Conservation (phyloP, 2,329 filamentous ascomycete species). For the Colletotrichum brevisporum region DNA sequence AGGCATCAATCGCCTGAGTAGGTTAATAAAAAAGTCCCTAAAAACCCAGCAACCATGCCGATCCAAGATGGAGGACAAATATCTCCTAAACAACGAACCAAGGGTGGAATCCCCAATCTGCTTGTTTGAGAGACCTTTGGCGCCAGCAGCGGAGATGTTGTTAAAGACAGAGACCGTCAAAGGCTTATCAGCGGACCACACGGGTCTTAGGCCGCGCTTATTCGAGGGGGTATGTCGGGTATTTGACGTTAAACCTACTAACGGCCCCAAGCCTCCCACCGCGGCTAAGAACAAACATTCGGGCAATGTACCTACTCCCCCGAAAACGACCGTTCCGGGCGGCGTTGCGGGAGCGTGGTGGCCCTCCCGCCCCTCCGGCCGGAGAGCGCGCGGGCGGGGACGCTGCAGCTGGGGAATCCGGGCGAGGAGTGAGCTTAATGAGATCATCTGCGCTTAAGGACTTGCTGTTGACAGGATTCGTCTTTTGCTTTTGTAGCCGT, state of each 20-base stretch:
- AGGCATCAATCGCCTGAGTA: too few relatives aligned
- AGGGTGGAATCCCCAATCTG: constrained; percentile 49
- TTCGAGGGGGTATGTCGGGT: neutral
- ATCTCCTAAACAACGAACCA: constrained; percentile 50
- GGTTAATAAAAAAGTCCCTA: too few relatives aligned
- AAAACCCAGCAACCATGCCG: too few relatives aligned
- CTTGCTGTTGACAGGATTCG: constrained; percentile 89
- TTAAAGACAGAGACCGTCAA: constrained; percentile 51
- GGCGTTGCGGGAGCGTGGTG: too few relatives aligned
- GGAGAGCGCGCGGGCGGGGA: too few relatives aligned
- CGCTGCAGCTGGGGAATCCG: too few relatives aligned
- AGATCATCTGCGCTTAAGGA: constrained; percentile 85
- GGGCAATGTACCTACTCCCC: too few relatives aligned
- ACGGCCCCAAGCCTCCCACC: too few relatives aligned
- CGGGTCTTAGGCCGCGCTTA: constrained; percentile 3
- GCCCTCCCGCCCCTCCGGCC: too few relatives aligned
- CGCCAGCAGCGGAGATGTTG: constrained; percentile 50
- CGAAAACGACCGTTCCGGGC: too few relatives aligned
- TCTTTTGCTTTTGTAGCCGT: constrained; percentile 94
- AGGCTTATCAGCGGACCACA: constrained; percentile 52
- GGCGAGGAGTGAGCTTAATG: constrained; percentile 76
- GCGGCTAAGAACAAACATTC: too few relatives aligned
- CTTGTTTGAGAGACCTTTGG: constrained; percentile 50
- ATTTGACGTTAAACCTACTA: neutral
- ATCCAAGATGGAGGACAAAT: constrained; percentile 50